Base-by-base conservation (phyloP, 2,329 filamentous ascomycete genomes). In the Zymoseptoria crescenta region DNA sequence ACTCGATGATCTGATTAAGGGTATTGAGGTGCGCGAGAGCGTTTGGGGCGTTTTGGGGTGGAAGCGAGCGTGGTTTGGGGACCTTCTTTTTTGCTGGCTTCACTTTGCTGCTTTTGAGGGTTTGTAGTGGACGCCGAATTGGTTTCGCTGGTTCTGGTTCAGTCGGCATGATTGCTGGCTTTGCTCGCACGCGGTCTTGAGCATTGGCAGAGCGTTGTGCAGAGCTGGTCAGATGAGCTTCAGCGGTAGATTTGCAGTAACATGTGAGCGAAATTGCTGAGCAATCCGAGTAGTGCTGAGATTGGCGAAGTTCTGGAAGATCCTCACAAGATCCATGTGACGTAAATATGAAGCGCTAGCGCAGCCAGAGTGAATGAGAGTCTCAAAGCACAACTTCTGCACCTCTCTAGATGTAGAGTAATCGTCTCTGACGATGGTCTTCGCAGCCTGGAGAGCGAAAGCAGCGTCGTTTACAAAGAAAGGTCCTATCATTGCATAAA, bases 1-100 rank as follows among this genome's bases (percentile, higher is more conserved):
- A 50, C 27, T 56, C 56, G 54, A 61, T 59, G 41, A 61, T 56
- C 4, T 48, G 27, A 16, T 52, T 53, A 49, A 61, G 56, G 3
- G 7, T 19, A 8, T 49, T 35, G 30, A 61, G 59, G 27, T 41
- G 48, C 7, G 13, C 8, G 24, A 35, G 19, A 8, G 55, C 55
- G 41, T 41, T 45, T 20, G 55, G 24, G 19, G 29, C 49, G 29
- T 50, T 48, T 27, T 21, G 41, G 4, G 49, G 51, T 19, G 24
- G n/a, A 3, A 24, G 51, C 19, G 24, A 19, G 7, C 8, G 20
- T 52, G 20, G 51, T 28, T 27, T 19, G 49, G 49, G 20, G 9
- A 3, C 16, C 4, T 27, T 29, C 24, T 52, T 29, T 13, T 29
- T 27, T 5, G 49, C 2, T 7, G 13, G 16, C 35, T 45, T 45